Percentiles rank a stretch among this genome's conserved stretches.
phyloP scores from a whole-genome alignment of 345 rosid species.

The Eucalyptus pauciflora region DNA sequence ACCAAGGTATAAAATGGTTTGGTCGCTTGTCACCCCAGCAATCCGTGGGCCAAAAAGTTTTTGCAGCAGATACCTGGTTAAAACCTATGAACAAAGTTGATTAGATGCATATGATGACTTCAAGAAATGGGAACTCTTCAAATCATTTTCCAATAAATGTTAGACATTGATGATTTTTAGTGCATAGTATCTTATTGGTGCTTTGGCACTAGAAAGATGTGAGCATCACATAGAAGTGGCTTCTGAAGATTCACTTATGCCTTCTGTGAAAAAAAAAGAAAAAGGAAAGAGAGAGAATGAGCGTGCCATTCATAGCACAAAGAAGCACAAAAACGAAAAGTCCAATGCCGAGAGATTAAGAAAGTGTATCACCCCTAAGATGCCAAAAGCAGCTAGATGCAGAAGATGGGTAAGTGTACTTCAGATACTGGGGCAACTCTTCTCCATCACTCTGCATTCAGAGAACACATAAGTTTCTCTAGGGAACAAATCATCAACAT shows the following conservation, averaged over 20 bases:
- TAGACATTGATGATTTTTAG: neutral
- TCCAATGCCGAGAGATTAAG: neutral
- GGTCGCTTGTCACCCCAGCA: slow-evolving; percentile 52
- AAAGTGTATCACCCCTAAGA: neutral
- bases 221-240: neutral
- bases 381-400: neutral
- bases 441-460: neutral
- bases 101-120: neutral
- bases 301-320: neutral
- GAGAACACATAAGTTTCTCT: neutral
- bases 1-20: slow-evolving; percentile 52
- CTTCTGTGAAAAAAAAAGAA: neutral
- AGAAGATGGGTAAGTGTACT: neutral
- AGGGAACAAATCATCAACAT: neutral
- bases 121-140: neutral
- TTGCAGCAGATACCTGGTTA: slow-evolving; percentile 59
- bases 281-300: neutral
- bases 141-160: neutral
- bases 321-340: neutral
- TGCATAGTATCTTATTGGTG: neutral
- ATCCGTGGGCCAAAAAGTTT: slow-evolving; percentile 43
- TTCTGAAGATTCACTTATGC: neutral
- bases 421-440: neutral
- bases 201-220: neutral
- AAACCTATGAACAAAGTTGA: slow-evolving; percentile 30